Evolutionary conservation across 768 basidiomycete genomes (phyloP), one percentile per base, ranked within the genome.

Genomic region (Dendrothele bispora): DNA sequence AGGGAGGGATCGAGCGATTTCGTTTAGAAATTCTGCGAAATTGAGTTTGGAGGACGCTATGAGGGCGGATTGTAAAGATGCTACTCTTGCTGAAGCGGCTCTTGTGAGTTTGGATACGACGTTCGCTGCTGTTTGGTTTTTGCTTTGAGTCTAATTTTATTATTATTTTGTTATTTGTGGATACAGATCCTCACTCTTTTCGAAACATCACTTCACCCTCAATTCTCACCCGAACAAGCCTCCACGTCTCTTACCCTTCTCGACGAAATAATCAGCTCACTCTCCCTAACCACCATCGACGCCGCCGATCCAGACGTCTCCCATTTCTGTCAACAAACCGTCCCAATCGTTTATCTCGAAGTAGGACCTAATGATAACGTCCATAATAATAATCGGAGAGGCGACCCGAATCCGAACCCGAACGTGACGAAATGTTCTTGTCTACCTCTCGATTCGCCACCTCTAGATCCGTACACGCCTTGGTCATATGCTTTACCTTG

Each of bases 121-220:
- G n/a, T n/a, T n/a, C n/a, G n/a, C n/a, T n/a, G n/a, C n/a, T n/a
- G n/a, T n/a, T n/a, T n/a, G n/a, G n/a, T n/a, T n/a, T n/a, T n/a
- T n/a, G n/a, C n/a, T n/a, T n/a, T n/a, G n/a, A n/a, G 28, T 17
- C 18, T 17, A 8, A 17, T 20, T 12, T 12, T n/a, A 29, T 12
- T 14, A 1, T 30, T 30, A 30, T 39, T 25, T 21, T 14, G 18
- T 14, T 15, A 35, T 34, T 40, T 7, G n/a, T 32, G 27, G 50
- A n/a, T n/a, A n/a, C n/a, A 88, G 88, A 80, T 91, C 41, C 73
- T 91, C 7, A 85, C 88, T 5, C 68, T 91, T 3, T 91, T 88
- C 55, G 89, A 91, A 61, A 77, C 80, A 0, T 90, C 85, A 1
- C 77, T 84, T 4, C 85, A 91, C 50, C 87, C 86, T 5, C 69